Base-by-base conservation (phyloP, 176 grass and related monocot species). In the Guadua angustifolia region DNA sequence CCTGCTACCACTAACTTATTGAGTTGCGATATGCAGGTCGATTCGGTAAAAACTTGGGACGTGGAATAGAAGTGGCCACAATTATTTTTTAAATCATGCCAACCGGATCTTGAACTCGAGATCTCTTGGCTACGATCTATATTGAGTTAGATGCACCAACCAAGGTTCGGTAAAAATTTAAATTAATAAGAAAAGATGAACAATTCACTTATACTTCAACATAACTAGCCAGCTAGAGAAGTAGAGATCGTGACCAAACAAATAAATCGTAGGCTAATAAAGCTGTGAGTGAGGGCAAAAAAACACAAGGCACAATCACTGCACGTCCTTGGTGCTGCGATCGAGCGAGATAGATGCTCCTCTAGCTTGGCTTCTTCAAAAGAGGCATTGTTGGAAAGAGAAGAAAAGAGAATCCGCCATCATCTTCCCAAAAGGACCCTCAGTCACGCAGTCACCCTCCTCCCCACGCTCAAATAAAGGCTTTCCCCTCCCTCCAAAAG, bases 381-480 rank as follows among this genome's bases (percentile, higher is more conserved):
- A 66, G 53, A 16, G 36, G 26, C 14, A 21, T 51, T 1, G 42
- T 33, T 69, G 65, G 57, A 73, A 46, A 71, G 82, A 36, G 32
- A 43, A 74, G 14, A 53, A 59, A 40, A 17, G 46, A 73, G 53
- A 81, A 81, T 76, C 75, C 77, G 70, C 76, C 87, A 17, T 69
- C 76, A 52, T 43, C 82, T 80, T 62, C 43, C 63, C 12, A 73
- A 88, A 88, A 84, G 86, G 36, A 75, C 59, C 43, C 71, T 2
- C 56, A 19, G 2, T 16, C 53, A 14, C 40, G 8, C 7, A 2
- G 2, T 9, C 38, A 1, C 16, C 12, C 71, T 1, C 52, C 73
- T 18, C 19, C 32, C 29, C 56, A 61, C 35, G 55, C 43, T 35
- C 62, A n/a, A 67, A 12, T 69, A 85, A 69, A 77, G 38, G 17